Percentiles rank a stretch among this genome's conserved stretches.
These are phyloP conservation scores for Phytophthora rubi DNA, from an alignment of 352 stramenopile genomes.

Conservation along the genomic window DNA sequence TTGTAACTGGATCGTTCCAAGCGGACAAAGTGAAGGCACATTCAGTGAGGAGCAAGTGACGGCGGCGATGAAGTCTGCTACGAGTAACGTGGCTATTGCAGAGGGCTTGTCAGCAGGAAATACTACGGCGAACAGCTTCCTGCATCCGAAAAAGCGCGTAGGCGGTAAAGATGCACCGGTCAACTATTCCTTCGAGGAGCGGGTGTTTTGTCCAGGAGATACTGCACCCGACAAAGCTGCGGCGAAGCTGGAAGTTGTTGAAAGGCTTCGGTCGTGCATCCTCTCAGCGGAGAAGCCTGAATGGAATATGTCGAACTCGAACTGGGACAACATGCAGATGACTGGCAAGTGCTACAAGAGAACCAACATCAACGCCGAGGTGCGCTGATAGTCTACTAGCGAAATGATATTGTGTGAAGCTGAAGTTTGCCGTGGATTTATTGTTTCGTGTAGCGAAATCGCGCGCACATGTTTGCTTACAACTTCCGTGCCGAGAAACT, in stretches of 20 bases:
- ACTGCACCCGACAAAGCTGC: conserved; percentile 57
- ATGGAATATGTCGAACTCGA: conserved; percentile 75
- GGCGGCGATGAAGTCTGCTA: conserved; percentile 13
- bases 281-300: conserved; percentile 55
- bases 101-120: not conserved
- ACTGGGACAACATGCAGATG: conserved; percentile 79
- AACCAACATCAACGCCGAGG: conserved; percentile 81
- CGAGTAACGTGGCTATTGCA: not conserved
- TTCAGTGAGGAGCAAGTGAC: not conserved
- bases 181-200: conserved; percentile 77
- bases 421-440: conserved; percentile 1
- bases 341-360: conserved; percentile 79
- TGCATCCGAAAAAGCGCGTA: conserved; percentile 71
- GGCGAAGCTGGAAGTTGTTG: conserved; percentile 71
- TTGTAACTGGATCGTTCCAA: not conserved
- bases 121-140: conserved; percentile 7
- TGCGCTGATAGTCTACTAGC: conserved; percentile 14
- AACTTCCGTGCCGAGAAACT: conserved; percentile 88
- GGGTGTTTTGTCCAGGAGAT: conserved; percentile 72
- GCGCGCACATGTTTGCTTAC: conserved; percentile 84
- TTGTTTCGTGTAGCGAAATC: conserved; percentile 56
- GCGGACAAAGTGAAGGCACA: not conserved
- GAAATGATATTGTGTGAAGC: not conserved
- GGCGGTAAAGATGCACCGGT: conserved; percentile 61
- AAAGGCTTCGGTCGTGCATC: conserved; percentile 66